Conservation (phyloP, 805 yeast genomes). For the Cyberlindnera euphorbiae region DNA sequence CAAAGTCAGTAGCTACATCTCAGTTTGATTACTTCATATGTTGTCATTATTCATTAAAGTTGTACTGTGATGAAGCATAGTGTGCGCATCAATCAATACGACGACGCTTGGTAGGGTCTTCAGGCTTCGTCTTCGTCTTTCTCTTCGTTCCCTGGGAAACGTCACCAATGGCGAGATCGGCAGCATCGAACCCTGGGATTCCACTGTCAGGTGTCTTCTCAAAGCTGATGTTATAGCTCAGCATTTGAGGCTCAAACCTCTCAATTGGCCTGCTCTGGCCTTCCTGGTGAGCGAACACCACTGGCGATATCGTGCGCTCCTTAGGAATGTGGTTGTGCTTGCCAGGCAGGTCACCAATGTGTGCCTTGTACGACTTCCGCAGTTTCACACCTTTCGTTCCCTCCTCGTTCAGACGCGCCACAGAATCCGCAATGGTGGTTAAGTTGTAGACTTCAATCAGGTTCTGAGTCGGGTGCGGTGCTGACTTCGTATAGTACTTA, state of each 20-base stretch:
- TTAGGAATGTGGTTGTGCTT: slow-evolving; percentile 59
- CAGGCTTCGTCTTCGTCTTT: slow-evolving; percentile 32
- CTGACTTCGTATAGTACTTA: slow-evolving; percentile 30
- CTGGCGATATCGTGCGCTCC: slow-evolving; percentile 33
- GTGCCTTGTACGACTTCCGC: slow-evolving; percentile 92
- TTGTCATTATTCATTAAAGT: slow-evolving; percentile 1
- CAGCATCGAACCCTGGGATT: slow-evolving; percentile 70
- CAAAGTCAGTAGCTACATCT: no score
- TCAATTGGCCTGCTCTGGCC: slow-evolving; percentile 42
- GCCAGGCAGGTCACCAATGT: slow-evolving; percentile 81
- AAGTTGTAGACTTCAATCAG: slow-evolving; percentile 66
- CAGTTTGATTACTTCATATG: not conserved
- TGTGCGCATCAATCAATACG: slow-evolving; percentile 18
- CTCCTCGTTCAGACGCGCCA: slow-evolving; percentile 82
- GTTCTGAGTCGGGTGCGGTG: slow-evolving; percentile 72
- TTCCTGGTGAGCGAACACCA: slow-evolving; percentile 30
- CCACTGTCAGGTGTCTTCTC: slow-evolving; percentile 66
- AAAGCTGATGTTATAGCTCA: slow-evolving; percentile 49
- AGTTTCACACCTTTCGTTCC: slow-evolving; percentile 90
- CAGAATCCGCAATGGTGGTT: slow-evolving; percentile 62
- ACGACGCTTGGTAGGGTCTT: slow-evolving; percentile 28
- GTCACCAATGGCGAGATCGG: slow-evolving; percentile 56
- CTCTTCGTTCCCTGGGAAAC: slow-evolving; percentile 28
- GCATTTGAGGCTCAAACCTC: slow-evolving; percentile 44
- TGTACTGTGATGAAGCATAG: not conserved